Evolutionary conservation across 2,329 filamentous ascomycete species (phyloP), one percentile per base, ranked within the genome.

Genomic region (Herpotrichia juniperi): DNA sequence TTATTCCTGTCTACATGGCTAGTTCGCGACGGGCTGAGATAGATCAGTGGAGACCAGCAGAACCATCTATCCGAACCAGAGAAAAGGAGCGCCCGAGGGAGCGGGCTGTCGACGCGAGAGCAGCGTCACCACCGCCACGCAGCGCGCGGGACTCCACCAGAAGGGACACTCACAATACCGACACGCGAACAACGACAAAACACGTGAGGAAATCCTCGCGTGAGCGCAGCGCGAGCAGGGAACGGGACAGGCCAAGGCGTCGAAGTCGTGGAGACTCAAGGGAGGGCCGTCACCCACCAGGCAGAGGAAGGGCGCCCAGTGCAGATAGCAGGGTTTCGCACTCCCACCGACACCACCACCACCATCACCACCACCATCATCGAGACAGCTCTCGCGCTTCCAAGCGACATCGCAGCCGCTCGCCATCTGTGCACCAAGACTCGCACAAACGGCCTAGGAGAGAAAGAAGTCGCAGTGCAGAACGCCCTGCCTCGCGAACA

Each of bases 1-100:
- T 63, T 57, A 71, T 51, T 71, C 61, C 62, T 67, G 69, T 68
- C 72, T 75, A 72, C 69, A 76, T 76, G 74, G 74, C 74, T 73
- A 71, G 71, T 64, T 72, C 68, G 70, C 71, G 67, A 63, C 64
- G 67, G 64, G 60, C 70, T 67, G 68, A 72, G 65, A 70, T 74
- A 74, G 74, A 74, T 57, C 70, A 74, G 71, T 74, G 73, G 73
- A 71, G 74, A 73, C 68, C 71, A 65, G 72, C 74, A 69, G 72
- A 73, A 66, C 58, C 62, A 46, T 68, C 70, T 48, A 54, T 60
- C 49, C 60, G 69, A 67, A 65, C 63, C 56, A 66, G 68, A 56
- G 69, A 70, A 40, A 60, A 62, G 56, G 66, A 68, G 43, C 63
- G 64, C 16, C 53, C 53, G 28, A 59, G 62, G 48, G 63, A 68